Evolutionary conservation across 1,139 yeast genomes (phyloP), one percentile per base, ranked within the genome.

Genomic region (Blastobotrys aristatus): DNA sequence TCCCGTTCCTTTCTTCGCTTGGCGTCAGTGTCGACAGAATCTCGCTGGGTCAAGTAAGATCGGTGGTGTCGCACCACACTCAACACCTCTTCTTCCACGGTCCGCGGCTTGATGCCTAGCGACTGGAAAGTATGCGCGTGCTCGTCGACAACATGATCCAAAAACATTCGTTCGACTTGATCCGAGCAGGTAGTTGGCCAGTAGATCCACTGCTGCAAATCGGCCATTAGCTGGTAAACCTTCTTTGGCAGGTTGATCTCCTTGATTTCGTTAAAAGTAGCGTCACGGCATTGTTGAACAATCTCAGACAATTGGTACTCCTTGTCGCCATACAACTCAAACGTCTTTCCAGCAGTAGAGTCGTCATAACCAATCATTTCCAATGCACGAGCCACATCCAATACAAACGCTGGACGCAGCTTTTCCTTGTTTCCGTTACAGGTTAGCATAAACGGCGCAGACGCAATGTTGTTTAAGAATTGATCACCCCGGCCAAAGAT

Each of bases 341-440:
- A 87, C 45, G 84, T 76, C 68, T 84, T 77, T 53, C 95, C 95
- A 24, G 74, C 75, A 24, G 95, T 85, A 44, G 86, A 71, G 66
- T 87, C 95, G 66, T 87, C 92, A 65, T 72, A 87, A 14, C 88
- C 92, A 58, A 87, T 84, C 59, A 72, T 75, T 68, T 85, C 95
- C 58, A 87, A 72, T 7, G 86, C 95, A 55, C 77, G 72, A 17
- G 95, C 94, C 47, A 87, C 90, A 63, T 87, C 95, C 48, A 73
- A 61, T 31, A 81, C 90, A 62, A 82, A 86, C n/a, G 81, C 82
- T 38, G 96, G 96, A 60, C 76, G 76, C 46, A 83, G 69, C 55
- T 73, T 75, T 66, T 81, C 83, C 54, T 78, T 76, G 65, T 80
- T 78, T 63, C 75, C 75, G 67, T 84, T 79, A 48, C 87, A 82